Evolutionary conservation across 345 rosid genomes (phyloP), one percentile per base, ranked within the genome.

Genomic region (Eucalyptus grandis): DNA sequence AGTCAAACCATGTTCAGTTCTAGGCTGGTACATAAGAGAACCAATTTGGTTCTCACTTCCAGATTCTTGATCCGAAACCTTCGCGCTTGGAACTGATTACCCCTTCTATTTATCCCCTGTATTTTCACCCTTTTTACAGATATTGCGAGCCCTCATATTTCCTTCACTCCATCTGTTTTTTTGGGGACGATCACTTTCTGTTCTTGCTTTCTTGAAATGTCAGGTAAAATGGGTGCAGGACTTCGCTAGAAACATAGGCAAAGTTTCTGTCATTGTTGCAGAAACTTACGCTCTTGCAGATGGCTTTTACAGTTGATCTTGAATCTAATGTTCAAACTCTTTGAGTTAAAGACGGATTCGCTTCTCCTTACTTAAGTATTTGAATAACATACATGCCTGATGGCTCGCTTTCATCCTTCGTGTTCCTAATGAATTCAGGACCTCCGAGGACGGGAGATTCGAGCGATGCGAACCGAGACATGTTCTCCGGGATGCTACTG

Each of bases 321-420:
- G 19, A 30, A 30, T 62, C 72, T 62, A 30, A 62, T 13, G 72
- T 62, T 62, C 34, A 62, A 30, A 30, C 9, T 62, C 34, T 6
- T 62, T 62, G 4, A 13, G 17, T 30, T 30, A 30, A 30, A 62
- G 72, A 30, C 34, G 8, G 8, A 27, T 30, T 62, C 17, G 5
- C 72, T 62, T 30, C 34, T 62, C 0, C 72, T 30, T 62, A 2
- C 72, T 62, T 62, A 13, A 62, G 7, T 30, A 14, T 7, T 7
- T 14, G 37, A 62, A 30, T 30, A 62, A 62, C 19, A 30, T 30
- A 7, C 37, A 30, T 62, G 67, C 37, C 72, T 9, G 4, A 30
- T 1, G 4, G 0, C 31, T 60, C 8, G 15, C 8, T 60, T 0
- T 27, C 1, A 12, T 60, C 16, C 67, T 27, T 1, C 2, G 4